Conservation (phyloP, 1,284 basidiomycete species). For the Ganoderma sinense region DNA sequence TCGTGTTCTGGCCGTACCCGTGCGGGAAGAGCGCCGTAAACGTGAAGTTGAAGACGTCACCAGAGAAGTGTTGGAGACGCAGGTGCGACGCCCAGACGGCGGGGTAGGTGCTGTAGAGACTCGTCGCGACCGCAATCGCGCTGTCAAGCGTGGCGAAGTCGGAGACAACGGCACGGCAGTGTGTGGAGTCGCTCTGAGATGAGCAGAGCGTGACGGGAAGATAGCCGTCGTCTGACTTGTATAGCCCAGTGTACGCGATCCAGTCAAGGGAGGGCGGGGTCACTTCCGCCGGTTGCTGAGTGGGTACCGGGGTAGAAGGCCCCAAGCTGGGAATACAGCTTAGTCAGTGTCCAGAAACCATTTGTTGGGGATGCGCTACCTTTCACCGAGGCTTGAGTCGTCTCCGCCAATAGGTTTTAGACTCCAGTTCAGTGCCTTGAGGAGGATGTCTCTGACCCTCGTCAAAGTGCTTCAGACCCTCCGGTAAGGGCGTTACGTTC, state of each 20-base stretch:
- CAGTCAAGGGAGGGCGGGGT: neutral
- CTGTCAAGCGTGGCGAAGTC: conserved; percentile 34
- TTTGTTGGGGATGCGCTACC: neutral
- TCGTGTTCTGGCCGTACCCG: conserved; percentile 37
- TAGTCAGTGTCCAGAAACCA: neutral
- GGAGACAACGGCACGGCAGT: conserved; percentile 35
- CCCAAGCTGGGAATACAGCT: neutral
- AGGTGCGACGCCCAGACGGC: conserved; percentile 35
- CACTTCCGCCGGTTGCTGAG: neutral
- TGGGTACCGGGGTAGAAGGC: neutral
- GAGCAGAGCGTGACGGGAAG: conserved; percentile 44
- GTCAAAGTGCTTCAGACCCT: conserved; percentile 29
- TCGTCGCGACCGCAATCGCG: neutral
- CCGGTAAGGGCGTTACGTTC: conserved; percentile 31
- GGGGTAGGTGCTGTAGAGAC: conserved; percentile 33
- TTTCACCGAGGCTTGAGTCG: conserved; percentile 29
- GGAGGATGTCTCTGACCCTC: conserved; percentile 47
- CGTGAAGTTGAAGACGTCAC: conserved; percentile 28
- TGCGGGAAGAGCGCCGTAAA: conserved; percentile 33
- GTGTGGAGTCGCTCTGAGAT: conserved; percentile 33
- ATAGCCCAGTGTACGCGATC: neutral
- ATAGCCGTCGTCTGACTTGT: conserved; percentile 21
- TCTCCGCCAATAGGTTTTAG: conserved; percentile 38
- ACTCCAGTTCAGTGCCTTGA: conserved; percentile 47
- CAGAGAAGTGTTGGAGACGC: conserved; percentile 27